Evolutionary conservation across 805 yeast species (phyloP).

Genomic region (Candida sphagnicola): DNA sequence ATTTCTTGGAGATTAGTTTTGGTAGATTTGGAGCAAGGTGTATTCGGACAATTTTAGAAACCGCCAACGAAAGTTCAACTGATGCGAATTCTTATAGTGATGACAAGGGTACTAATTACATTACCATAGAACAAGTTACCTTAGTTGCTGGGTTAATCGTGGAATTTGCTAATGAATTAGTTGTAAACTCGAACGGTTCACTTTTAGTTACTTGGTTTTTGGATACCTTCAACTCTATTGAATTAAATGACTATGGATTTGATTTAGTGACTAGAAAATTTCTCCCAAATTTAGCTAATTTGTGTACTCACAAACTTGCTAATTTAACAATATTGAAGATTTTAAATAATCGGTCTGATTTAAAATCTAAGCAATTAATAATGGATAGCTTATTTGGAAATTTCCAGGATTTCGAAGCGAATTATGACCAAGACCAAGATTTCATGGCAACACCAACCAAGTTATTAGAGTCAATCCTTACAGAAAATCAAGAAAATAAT

Average conservation of each 20-base stretch:
- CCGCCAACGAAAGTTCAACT: conserved; percentile 46
- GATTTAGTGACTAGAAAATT: conserved; percentile 59
- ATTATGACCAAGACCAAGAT: conserved; percentile 12
- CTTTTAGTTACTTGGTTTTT: conserved; percentile 89
- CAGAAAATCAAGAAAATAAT: conserved; percentile 57
- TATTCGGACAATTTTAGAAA: conserved; percentile 86
- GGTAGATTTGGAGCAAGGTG: conserved; percentile 96
- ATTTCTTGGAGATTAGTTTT: conserved; percentile 75
- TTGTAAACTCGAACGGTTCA: conserved; percentile 83
- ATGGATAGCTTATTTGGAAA: conserved; percentile 65
- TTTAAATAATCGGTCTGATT: conserved; percentile 63
- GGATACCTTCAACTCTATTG: conserved; percentile 54
- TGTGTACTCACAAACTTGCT: conserved; percentile 82
- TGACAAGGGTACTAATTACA: conserved; percentile 7
- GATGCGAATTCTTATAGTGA: conserved; percentile 4
- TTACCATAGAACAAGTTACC: conserved; percentile 60
- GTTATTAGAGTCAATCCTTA: conserved; percentile 54
- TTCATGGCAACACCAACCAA: conserved; percentile 34
- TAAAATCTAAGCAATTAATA: conserved; percentile 55
- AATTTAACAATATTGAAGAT: conserved; percentile 78
- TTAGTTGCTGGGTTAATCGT: conserved; percentile 76
- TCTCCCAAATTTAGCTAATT: conserved; percentile 54
- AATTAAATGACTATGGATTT: conserved; percentile 52
- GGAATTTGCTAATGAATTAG: conserved; percentile 71
- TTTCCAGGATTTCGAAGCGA: conserved; percentile 21